Conservation (phyloP, 1,284 basidiomycete species). For the Calocybe gambosa region DNA sequence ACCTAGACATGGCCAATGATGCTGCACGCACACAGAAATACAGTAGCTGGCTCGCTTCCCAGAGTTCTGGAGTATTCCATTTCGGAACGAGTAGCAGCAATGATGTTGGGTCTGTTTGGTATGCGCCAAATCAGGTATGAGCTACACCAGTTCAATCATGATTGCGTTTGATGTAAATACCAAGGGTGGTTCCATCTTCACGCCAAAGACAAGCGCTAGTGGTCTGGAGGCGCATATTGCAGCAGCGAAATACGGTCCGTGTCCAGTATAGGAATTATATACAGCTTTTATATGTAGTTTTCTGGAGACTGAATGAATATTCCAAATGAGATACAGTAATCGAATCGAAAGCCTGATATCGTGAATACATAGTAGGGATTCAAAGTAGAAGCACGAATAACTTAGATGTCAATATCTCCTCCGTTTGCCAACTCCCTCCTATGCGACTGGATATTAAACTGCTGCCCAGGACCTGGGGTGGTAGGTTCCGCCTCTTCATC, state of each 20-base stretch:
- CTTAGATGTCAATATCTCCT: conserved; percentile 17
- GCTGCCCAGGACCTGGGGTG: conserved; percentile 33
- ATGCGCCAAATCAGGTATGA: conserved; percentile 32
- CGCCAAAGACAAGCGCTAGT: conserved; percentile 32
- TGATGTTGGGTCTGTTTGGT: conserved; percentile 46
- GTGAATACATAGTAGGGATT: conserved; percentile 6
- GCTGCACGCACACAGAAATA: conserved; percentile 32
- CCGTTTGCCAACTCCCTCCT: conserved; percentile 42
- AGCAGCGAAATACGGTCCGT: conserved; percentile 35
- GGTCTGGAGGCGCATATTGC: conserved; percentile 33
- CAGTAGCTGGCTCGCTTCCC: conserved; percentile 31
- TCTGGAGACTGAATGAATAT: background rate
- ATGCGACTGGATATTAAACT: conserved; percentile 29
- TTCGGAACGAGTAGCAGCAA: conserved; percentile 30
- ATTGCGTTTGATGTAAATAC: background rate
- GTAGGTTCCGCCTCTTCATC: conserved; percentile 47
- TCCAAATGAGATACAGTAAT: conserved; percentile 3
- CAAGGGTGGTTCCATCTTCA: conserved; percentile 36
- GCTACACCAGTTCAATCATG: background rate
- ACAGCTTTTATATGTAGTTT: conserved; percentile 9
- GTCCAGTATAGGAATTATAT: conserved; percentile 16
- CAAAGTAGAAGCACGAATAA: conserved; percentile 10
- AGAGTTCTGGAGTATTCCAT: conserved; percentile 32
- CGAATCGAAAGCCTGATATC: background rate
- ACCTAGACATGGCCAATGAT: conserved; percentile 34